phyloP scores from a whole-genome alignment of 768 basidiomycete species.

The Lentinula boryana region DNA sequence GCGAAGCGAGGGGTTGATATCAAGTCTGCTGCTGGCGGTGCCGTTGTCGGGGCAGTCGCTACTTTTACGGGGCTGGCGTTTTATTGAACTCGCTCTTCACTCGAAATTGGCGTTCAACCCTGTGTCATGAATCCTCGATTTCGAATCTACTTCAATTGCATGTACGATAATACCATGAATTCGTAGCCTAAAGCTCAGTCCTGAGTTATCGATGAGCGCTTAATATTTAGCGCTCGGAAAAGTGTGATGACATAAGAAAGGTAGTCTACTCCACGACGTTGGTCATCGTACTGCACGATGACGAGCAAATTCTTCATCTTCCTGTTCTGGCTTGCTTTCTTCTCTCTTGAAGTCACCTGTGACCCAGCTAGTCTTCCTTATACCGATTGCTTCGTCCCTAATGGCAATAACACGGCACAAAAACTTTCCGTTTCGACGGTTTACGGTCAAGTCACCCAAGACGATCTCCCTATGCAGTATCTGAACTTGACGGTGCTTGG shows the following conservation, averaged over 20 bases:
- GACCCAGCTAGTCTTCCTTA: slow-evolving; percentile 61
- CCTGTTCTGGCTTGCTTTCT: background rate
- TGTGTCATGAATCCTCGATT: too few species aligned
- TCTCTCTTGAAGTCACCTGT: slow-evolving; percentile 16
- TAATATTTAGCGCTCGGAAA: background rate
- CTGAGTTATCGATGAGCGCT: background rate
- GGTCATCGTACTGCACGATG: slow-evolving; percentile 2
- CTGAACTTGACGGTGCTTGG: slow-evolving; percentile 77
- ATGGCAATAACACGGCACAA: slow-evolving; percentile 36
- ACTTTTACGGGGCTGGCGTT: slow-evolving; percentile 55
- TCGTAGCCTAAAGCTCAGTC: too few species aligned
- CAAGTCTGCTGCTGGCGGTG: slow-evolving; percentile 47
- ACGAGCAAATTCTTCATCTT: background rate
- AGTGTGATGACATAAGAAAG: background rate
- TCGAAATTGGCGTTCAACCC: too few species aligned
- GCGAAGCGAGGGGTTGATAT: slow-evolving; percentile 15
- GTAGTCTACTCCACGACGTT: background rate
- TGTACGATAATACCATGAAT: background rate
- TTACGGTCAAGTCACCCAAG: slow-evolving; percentile 61
- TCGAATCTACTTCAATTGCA: background rate
- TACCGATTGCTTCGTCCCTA: slow-evolving; percentile 58
- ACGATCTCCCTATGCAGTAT: slow-evolving; percentile 31
- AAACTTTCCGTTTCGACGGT: slow-evolving; percentile 65
- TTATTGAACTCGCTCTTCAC: slow-evolving; percentile 17
- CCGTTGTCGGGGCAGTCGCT: slow-evolving; percentile 56